Evolutionary conservation across 805 yeast genomes (phyloP).

Genomic region (Pichia membranifaciens): DNA sequence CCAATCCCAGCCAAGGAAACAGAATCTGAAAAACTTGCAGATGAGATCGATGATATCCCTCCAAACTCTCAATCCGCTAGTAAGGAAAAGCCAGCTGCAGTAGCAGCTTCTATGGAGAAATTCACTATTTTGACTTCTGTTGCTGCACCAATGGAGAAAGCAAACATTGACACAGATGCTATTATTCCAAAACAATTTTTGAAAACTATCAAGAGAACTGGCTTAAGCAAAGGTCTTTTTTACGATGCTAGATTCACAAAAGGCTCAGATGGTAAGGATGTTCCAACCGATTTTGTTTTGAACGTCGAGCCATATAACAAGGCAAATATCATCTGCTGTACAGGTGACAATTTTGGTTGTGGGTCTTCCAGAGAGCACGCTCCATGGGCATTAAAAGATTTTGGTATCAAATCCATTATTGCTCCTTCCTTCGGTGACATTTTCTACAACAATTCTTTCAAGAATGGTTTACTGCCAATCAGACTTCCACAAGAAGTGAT

Average conservation of each 20-base stretch:
- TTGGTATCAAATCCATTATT: slow-evolving; percentile 91
- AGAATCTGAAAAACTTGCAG: slow-evolving; percentile 41
- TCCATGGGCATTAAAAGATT: slow-evolving; percentile 98
- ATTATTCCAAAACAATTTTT: slow-evolving; percentile 97
- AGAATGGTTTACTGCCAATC: slow-evolving; percentile 91
- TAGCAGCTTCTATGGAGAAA: slow-evolving; percentile 62
- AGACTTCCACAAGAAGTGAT: slow-evolving; percentile 80
- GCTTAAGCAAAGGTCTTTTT: slow-evolving; percentile 81
- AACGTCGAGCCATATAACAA: slow-evolving; percentile 77
- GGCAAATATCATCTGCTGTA: slow-evolving; percentile 79
- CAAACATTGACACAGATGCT: slow-evolving; percentile 97
- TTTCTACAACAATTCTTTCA: slow-evolving; percentile 94
- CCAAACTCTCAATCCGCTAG: slow-evolving; percentile 37
- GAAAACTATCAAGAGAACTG: slow-evolving; percentile 97
- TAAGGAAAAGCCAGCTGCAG: slow-evolving; percentile 34
- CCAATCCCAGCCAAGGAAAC: slow-evolving; percentile 51
- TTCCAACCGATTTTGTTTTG: slow-evolving; percentile 83
- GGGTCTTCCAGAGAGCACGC: slow-evolving; percentile 99
- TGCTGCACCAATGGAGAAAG: slow-evolving; percentile 91
- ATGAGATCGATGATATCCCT: slow-evolving; percentile 60
- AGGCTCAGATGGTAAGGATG: slow-evolving; percentile 62
- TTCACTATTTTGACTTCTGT: slow-evolving; percentile 73
- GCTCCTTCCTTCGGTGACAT: slow-evolving; percentile 99
- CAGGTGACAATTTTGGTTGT: slow-evolving; percentile 98
- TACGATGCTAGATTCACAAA: slow-evolving; percentile 81